Base-by-base conservation (phyloP, 1,139 yeast species). In the Barnettozyma hawaiiensis region DNA sequence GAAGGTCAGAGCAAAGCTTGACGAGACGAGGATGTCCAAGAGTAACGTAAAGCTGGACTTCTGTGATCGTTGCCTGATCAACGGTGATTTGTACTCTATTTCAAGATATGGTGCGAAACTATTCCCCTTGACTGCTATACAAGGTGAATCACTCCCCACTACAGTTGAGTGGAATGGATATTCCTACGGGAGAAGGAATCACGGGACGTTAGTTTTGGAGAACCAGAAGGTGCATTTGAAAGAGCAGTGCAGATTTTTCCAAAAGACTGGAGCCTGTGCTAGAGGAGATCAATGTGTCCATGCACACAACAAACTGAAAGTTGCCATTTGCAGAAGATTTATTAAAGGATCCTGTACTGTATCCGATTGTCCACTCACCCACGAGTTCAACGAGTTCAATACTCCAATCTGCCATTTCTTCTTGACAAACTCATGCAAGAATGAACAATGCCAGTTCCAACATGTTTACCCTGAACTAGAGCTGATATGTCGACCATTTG, bases 401-500 rank as follows among this genome's bases (percentile, higher is more conserved):
- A 70, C 86, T 2, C 89, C 94, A 9, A 55, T 76, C 29, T 85
- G 95, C 55, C 66, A 64, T 22, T 82, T 73, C 57, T 76, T 62
- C 52, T 62, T 73, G 32, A 62, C 63, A 9, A 76, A 73, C 3
- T 59, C 63, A 29, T 85, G 95, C 59, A 63, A 68, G 12, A 81
- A 81, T 47, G 54, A 62, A 3, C 61, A 68, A 24, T 85, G 95
- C 57, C 63, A 62, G 27, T 85, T 68, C 55, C 66, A 74, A 22
- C 95, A 81, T 57, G 68, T 65, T 55, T 59, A 71, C 42, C 63
- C 70, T 2, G 62, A 63, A 20, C 60, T 65, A 11, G 70, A 68
- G 27, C 67, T 77, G 6, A 66, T 77, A 0, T 85, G 95, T 54
- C 67, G 85, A 24, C 79, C 75, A 26, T 85, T 85, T 65, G 73